Base-by-base conservation (phyloP, 768 basidiomycete genomes). In the Xerocomus spinulosus region DNA sequence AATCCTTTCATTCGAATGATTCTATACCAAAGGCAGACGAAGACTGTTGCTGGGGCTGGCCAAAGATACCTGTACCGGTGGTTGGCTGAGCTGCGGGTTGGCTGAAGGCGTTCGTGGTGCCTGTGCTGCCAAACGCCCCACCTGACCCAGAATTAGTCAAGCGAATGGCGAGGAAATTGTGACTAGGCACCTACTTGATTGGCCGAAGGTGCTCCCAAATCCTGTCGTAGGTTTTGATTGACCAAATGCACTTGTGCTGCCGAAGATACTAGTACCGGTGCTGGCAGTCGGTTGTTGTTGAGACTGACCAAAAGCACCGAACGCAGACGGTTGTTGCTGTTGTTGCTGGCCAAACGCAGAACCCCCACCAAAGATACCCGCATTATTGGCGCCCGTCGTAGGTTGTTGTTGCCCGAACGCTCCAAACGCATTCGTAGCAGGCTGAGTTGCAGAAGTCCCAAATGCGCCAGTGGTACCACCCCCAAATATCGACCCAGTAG, bases 231-330 rank as follows among this genome's bases (percentile, higher is more conserved):
- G 68, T 37, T 69, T 66, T 43, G 59, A 42, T 51, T 68, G 66
- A 20, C 62, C 68, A 21, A 68, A 68, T 23, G 59, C 23, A 34
- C 36, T 37, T 20, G 73, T 64, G 40, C 61, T 55, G 40, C 69
- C 63, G 24, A 74, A 75, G 14, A 67, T 52, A 35, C 53, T 39
- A 10, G 52, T 42, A 21, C 70, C 59, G 3, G 73, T 50, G 60
- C 49, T 51, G 57, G 65, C 41, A 60, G 73, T 55, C 61, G 75
- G 67, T 30, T 63, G 67, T 15, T 38, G 65, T 62, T 61, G 59
- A 29, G 48, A 49, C 28, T 79, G 79, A 26, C 78, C 77, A 62
- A 85, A 85, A 2, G 73, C 62, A 49, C 77, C 73, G 52, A 79
- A 81, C 21, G 72, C 65, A 28, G 71, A 62, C 6, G 65, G 59